Base-by-base conservation (phyloP, 257 asterid species). In the Ophiorrhiza pumila region DNA sequence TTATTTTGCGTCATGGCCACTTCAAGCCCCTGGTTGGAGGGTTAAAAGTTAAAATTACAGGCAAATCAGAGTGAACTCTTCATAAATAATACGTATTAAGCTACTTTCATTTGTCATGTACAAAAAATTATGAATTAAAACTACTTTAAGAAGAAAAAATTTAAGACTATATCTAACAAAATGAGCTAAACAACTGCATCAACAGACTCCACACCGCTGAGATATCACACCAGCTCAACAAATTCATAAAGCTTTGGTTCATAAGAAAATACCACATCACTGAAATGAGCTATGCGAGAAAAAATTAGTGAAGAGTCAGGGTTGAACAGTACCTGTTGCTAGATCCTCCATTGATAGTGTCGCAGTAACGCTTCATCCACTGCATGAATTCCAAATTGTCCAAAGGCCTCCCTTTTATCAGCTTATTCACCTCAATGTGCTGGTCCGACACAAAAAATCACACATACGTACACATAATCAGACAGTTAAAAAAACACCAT, bases 381-480 rank as follows among this genome's bases (percentile, higher is more conserved):
- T 93, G 98, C 96, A 93, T 88, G 74, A 93, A 91, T 72, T 93
- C 97, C 82, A 93, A 75, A 69, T 93, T 93, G 75, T 93, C 98
- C 85, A 89, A 83, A 2, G 97, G 84, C 77, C 96, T 88, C 49
- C 98, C 98, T 83, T 91, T 91, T 67, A 89, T 86, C 80, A 93
- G 83, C 82, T 87, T 93, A 85, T 78, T 93, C 72, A 93, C 98
- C 82, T 93, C 98, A 29, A 93, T 87, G 75, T 89, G 93, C 97
- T 93, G 74, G 47, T 32, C 32, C 69, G 52, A 34, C 4, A 60
- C 27, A 50, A 39, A 34, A 39, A 64, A 18, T 0, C 5, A 18
- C 45, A 61, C 50, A 22, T n/a, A 58, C 50, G 29, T 58, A 77
- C 5, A 69, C 32, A 17, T 5, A 70, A 60, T n/a, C 37, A 32